phyloP scores from a whole-genome alignment of 768 basidiomycete genomes.

The Asterophora parasitica region DNA sequence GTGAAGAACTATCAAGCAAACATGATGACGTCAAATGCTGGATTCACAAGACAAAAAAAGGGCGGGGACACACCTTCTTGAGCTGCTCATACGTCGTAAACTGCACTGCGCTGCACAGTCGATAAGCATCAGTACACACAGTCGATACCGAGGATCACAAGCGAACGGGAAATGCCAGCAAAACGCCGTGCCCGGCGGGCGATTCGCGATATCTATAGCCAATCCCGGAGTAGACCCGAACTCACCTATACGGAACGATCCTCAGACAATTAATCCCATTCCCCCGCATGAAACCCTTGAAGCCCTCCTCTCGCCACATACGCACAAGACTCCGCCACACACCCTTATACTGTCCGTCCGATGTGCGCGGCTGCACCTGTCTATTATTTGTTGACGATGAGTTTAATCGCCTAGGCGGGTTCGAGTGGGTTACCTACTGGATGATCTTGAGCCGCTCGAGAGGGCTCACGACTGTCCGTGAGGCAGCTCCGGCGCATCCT shows the following conservation, averaged over 20 bases:
- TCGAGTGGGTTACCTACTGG: constrained; percentile 51
- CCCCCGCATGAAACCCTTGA: constrained; percentile 90
- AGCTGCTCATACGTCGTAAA: constrained; percentile 88
- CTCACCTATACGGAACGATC: constrained; percentile 83
- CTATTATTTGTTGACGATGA: constrained; percentile 33
- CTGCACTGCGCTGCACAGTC: constrained; percentile 61
- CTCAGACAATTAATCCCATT: constrained; percentile 85
- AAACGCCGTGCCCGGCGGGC: no score
- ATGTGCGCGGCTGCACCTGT: constrained; percentile 79
- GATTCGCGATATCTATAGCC: not conserved
- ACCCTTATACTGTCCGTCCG: constrained; percentile 69
- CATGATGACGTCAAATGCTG: constrained; percentile 28
- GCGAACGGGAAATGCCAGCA: no score
- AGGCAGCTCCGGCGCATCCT: constrained; percentile 61
- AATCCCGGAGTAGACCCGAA: constrained; percentile 1
- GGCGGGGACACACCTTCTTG: constrained; percentile 57
- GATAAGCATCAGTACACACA: not conserved
- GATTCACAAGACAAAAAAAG: not conserved
- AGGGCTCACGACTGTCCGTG: constrained; percentile 88
- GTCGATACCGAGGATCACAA: no score
- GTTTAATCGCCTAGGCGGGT: not conserved
- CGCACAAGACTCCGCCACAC: constrained; percentile 80
- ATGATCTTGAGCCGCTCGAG: constrained; percentile 95
- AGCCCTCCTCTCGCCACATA: constrained; percentile 94
- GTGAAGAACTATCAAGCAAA: constrained; percentile 59